Base-by-base conservation (phyloP, 805 yeast species). In the Torulaspora franciscae region DNA sequence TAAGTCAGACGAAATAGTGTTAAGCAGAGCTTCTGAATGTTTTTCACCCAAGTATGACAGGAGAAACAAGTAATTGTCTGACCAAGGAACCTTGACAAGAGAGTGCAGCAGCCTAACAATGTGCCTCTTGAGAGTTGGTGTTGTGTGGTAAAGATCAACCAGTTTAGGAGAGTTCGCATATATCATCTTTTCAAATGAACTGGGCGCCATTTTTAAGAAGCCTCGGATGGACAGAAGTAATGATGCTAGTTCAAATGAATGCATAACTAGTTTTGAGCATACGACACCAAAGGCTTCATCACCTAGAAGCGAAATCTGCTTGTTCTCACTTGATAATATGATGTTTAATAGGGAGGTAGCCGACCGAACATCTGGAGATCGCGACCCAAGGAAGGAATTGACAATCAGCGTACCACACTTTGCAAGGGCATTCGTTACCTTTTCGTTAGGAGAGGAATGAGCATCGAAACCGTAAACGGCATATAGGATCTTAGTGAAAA, bases 21-120 rank as follows among this genome's bases (percentile, higher is more conserved):
- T 69, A 7, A 86, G 67, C 24, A 91, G 70, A 3, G 77, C 64
- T 23, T 73, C 74, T 0, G 95, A 76, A 51, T 77, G 74, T 14
- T 73, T 70, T n/a, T 75, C 70, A 3, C 95, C 93, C 43, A 91
- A 66, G 59, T 87, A 87, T 0, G 97, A 85, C 32, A 91, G 69
- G 38, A 91, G 66, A 0, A 96, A 88, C 3, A 95, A 95, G 27
- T 81, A 76, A 23, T 77, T 80, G 4, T 68, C 66, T 6, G 70
- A 70, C 82, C 85, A 79, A 2, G 68, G 65, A 0, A 80, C 80
- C 34, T 69, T 71, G 1, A 85, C 79, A 33, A 85, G 61, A 4
- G 75, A 68, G 4, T 82, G 75, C 13, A 87, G 62, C 29, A 88
- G 59, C 32, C 73, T 74, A 27, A 86, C 64, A 1, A 86, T 69